phyloP scores from a whole-genome alignment of 495 filamentous ascomycete genomes.

The Hypoxylon perforatum region DNA sequence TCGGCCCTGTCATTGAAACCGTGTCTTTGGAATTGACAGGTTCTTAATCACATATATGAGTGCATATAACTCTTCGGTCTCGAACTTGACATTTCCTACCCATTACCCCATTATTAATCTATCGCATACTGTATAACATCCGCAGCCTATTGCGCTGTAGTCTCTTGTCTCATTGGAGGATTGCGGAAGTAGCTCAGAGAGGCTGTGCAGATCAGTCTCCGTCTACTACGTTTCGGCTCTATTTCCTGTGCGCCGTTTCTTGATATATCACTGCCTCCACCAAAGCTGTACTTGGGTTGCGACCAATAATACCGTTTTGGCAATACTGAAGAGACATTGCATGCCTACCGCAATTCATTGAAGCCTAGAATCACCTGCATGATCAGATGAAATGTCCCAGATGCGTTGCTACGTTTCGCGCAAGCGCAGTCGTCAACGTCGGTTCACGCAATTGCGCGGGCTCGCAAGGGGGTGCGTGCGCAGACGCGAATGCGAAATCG shows the following conservation, averaged over 20 bases:
- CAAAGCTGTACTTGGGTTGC: background rate
- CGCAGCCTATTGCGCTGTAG: background rate
- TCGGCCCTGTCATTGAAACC: background rate
- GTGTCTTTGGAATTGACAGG: background rate
- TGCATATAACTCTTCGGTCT: conserved; percentile 13
- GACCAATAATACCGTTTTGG: conserved; percentile 8
- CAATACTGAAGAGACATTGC: conserved; percentile 10
- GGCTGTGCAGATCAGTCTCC: conserved; percentile 24
- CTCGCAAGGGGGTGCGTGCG: conserved; percentile 14
- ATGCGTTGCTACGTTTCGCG: background rate
- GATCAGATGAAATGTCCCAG: conserved; percentile 5
- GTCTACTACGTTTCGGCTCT: conserved; percentile 7
- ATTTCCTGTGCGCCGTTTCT: background rate
- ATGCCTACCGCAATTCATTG: background rate
- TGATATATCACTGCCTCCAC: conserved; percentile 13
- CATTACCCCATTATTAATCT: conserved; percentile 24
- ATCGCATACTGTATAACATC: conserved; percentile 9
- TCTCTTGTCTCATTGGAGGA: conserved; percentile 16
- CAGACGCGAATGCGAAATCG: conserved; percentile 25
- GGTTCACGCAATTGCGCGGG: conserved; percentile 25
- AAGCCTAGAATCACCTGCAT: background rate
- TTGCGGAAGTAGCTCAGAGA: background rate
- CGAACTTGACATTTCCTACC: conserved; percentile 18
- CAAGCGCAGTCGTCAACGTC: conserved; percentile 17
- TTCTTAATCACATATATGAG: background rate